Conservation (phyloP, 495 filamentous ascomycete species). For the Hyaloscypha finlandica region DNA sequence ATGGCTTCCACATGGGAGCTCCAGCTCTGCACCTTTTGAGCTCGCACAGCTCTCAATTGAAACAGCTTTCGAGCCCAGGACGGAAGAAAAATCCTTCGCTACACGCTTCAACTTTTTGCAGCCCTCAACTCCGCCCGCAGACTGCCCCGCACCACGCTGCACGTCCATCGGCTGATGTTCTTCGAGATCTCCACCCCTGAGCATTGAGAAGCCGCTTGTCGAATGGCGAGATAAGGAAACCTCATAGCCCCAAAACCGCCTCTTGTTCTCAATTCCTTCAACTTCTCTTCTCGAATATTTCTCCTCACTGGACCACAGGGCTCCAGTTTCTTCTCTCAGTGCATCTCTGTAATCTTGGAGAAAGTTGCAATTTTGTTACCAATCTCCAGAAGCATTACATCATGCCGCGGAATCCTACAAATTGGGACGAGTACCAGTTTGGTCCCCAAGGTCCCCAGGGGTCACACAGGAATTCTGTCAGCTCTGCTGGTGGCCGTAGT, state of each 20-base stretch:
- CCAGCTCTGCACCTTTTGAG: background rate
- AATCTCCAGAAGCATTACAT: background rate
- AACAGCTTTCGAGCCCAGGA: background rate
- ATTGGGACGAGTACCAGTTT: conserved; percentile 53
- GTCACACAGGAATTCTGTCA: conserved; percentile 36
- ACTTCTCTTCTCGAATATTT: background rate
- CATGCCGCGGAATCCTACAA: conserved; percentile 46
- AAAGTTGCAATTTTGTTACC: background rate
- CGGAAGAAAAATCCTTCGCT: background rate
- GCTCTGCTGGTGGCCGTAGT: conserved; percentile 37
- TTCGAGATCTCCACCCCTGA: background rate
- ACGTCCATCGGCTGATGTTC: background rate
- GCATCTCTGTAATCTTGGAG: background rate
- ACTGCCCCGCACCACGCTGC: background rate
- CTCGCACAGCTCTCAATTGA: background rate
- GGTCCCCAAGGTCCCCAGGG: conserved; percentile 30
- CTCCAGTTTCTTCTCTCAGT: background rate
- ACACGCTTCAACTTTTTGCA: background rate
- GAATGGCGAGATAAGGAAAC: background rate
- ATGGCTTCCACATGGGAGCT: background rate
- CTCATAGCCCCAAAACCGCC: background rate
- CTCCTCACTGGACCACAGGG: background rate
- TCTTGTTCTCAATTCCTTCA: background rate
- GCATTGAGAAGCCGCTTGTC: background rate
- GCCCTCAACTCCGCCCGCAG: background rate